These are phyloP conservation scores for Colletotrichum coccodes DNA, from an alignment of 2,329 filamentous ascomycete genomes.

Conservation along the genomic window DNA sequence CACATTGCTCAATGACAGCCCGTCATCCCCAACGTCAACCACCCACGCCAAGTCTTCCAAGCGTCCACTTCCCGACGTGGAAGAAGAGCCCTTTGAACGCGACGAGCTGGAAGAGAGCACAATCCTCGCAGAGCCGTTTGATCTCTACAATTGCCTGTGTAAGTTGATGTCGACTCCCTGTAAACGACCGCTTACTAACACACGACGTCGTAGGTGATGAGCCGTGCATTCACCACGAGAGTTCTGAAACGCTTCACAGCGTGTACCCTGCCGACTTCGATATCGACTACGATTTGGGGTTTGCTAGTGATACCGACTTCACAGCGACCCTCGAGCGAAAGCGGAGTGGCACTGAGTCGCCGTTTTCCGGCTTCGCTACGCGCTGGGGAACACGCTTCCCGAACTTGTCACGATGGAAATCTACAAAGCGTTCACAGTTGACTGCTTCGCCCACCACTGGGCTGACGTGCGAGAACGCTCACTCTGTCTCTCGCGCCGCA, in stretches of 20 bases:
- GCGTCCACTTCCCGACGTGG: conserved; percentile 79
- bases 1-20: conserved; percentile 55
- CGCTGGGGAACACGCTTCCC: conserved; percentile 73
- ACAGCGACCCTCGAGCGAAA: conserved; percentile 60
- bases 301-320: conserved; percentile 72
- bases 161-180: conserved; percentile 51
- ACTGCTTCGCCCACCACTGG: conserved; percentile 78
- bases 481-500: conserved; percentile 69
- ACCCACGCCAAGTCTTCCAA: conserved; percentile 65
- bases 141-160: conserved; percentile 79
- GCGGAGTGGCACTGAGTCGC: conserved; percentile 65
- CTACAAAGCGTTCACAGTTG: conserved; percentile 54
- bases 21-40: conserved; percentile 61
- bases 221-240: conserved; percentile 66
- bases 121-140: conserved; percentile 53
- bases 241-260: conserved; percentile 51
- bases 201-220: conserved; percentile 62
- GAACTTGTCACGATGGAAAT: conserved; percentile 61
- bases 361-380: conserved; percentile 70
- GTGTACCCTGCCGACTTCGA: conserved; percentile 55
- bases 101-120: conserved; percentile 64
- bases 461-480: conserved; percentile 80
- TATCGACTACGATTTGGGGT: conserved; percentile 74
- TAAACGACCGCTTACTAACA: conserved; percentile 32
- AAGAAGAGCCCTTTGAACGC: conserved; percentile 82